Percentiles rank a stretch among this genome's conserved stretches.
Conservation (phyloP, 345 rosid species). For the Acer negundo region DNA sequence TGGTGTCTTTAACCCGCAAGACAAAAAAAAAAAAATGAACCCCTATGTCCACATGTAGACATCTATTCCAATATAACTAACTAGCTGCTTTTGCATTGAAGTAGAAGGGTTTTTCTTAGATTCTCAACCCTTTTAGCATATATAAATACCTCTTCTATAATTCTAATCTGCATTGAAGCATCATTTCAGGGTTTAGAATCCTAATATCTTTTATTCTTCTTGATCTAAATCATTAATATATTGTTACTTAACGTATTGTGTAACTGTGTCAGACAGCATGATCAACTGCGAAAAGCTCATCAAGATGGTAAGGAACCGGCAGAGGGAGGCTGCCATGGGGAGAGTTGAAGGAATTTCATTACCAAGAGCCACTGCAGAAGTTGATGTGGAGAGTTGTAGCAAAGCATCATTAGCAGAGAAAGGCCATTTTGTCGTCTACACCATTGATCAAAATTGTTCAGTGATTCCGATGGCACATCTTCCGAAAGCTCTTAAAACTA, state of each 20-base stretch:
- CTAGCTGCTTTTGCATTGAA: background rate
- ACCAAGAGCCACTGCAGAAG: background rate
- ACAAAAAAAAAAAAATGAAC: background rate
- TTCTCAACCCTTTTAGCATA: background rate
- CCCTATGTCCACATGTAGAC: background rate
- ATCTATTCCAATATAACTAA: background rate
- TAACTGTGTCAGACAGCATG: slow-evolving; percentile 11
- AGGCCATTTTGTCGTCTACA: slow-evolving; percentile 23
- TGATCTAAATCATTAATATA: background rate
- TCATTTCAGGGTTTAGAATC: background rate
- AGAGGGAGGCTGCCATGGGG: slow-evolving; percentile 20
- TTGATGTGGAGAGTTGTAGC: background rate
- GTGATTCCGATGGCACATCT: background rate
- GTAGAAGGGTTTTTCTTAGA: background rate
- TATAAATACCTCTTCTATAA: background rate
- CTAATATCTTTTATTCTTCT: background rate
- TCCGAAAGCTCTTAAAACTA: slow-evolving; percentile 25
- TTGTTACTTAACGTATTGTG: background rate
- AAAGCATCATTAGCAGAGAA: background rate
- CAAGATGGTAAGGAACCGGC: slow-evolving; percentile 31
- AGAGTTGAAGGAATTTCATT: slow-evolving; percentile 18
- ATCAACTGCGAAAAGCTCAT: slow-evolving; percentile 27
- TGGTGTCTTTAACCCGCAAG: background rate
- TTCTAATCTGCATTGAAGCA: background rate
- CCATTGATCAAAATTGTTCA: background rate